Conservation (phyloP, 2,329 filamentous ascomycete genomes). For the Taxawa tesnikishii region DNA sequence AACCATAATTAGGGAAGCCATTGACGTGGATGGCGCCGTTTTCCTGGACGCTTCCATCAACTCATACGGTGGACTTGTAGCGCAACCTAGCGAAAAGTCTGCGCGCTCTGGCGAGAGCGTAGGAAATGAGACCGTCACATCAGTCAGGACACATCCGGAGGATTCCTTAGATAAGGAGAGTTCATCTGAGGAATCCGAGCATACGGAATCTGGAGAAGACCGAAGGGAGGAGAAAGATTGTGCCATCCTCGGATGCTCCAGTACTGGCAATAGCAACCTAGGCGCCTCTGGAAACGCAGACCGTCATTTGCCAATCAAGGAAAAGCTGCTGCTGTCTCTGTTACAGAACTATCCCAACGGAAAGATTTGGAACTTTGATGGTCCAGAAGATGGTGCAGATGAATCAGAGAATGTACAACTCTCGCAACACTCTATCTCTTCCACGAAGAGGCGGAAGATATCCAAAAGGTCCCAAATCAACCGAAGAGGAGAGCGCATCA, state of each 20-base stretch:
- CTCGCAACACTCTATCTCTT: not conserved
- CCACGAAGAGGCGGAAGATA: not conserved
- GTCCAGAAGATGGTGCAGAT: conserved; percentile 10
- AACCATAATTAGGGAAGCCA: conserved; percentile 30
- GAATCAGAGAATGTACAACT: not conserved
- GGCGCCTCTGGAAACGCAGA: conserved; percentile 7
- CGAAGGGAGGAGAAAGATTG: not conserved
- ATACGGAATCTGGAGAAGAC: conserved; percentile 1
- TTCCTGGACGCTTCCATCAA: conserved; percentile 21
- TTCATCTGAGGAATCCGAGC: not conserved
- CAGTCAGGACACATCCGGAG: not conserved
- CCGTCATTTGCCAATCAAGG: not conserved
- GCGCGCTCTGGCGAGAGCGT: conserved; percentile 1
- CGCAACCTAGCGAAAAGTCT: conserved; percentile 1
- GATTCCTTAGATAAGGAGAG: not conserved
- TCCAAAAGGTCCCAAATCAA: conserved; percentile 1
- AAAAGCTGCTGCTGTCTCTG: conserved; percentile 11
- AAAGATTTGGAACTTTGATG: conserved; percentile 22
- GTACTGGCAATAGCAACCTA: conserved; percentile 1
- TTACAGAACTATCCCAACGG: conserved; percentile 20
- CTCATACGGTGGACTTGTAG: conserved; percentile 3
- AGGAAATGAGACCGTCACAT: not conserved
- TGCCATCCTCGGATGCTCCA: not conserved
- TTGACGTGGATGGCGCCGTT: conserved; percentile 32
- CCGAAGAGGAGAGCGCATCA: conserved; percentile 1